Base-by-base conservation (phyloP, 495 filamentous ascomycete species). In the Talaromyces stipitatus region DNA sequence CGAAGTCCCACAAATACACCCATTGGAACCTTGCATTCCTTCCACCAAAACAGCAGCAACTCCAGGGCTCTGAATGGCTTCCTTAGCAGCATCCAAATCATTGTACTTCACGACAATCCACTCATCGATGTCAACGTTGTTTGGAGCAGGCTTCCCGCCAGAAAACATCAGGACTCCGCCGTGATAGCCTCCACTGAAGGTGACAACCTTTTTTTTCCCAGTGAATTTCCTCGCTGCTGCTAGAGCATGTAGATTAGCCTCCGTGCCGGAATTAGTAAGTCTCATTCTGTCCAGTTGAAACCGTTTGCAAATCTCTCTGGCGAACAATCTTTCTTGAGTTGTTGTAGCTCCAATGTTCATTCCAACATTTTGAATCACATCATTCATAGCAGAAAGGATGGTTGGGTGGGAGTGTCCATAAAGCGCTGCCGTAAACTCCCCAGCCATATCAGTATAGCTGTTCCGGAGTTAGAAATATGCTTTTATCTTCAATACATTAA, bases 21-120 rank as follows among this genome's bases (percentile, higher is more conserved):
- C 78, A 2, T 77, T 78, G 20, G 69, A 64, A 0, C 81, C 80
- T 54, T 80, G 78, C 69, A 85, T 76, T n/a, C 68, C 66, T 62
- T 84, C 82, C 0, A 84, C 65, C n/a, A 85, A 29, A 33, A 84
- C 78, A 1, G 75, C 79, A 9, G 80, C 82, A 0, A 85, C 58
- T 1, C 62, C 62, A 10, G 68, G 58, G 1, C 36, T 43, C 20
- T 45, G 48, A 26, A 72, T 53, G 14, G 64, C 60, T 7, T 53
- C 54, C 9, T 50, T 47, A 0, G 66, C 67, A 28, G 29, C 28
- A 9, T 43, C 9, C 12, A 59, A 54, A 56, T 65, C 65, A 46
- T 84, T 83, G 51, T 72, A 74, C 33, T 60, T 36, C 14, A 36
- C 33, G 4, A 36, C 33, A 36, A 36, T 36, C 33, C 33, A 36